Conservation (phyloP, 352 stramenopile species). For the Plasmopara viticola region DNA sequence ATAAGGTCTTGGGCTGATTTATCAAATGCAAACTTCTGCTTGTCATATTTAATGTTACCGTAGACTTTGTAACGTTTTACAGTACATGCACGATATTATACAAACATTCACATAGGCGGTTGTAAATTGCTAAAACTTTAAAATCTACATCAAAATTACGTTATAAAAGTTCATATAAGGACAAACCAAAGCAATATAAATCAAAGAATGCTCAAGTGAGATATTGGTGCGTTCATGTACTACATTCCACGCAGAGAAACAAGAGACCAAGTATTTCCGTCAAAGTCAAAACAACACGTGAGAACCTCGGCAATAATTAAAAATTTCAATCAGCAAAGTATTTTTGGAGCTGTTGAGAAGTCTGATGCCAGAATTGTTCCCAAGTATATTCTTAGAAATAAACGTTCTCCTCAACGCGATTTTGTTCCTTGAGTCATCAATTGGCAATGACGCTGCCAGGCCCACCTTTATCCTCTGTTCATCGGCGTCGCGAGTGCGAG, state of each 20-base stretch:
- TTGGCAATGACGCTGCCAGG: constrained; percentile 15
- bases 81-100: too few species aligned
- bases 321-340: too few species aligned
- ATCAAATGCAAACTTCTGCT: neutral
- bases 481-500: constrained; percentile 41
- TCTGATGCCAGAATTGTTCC: neutral
- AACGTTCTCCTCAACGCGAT: constrained; percentile 4
- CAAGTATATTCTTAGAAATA: neutral
- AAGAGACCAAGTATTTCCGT: too few species aligned
- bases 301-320: too few species aligned
- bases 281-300: too few species aligned
- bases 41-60: constrained; percentile 9
- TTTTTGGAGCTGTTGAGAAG: too few species aligned
- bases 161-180: neutral
- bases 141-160: neutral
- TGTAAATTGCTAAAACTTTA: too few species aligned
- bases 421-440: constrained; percentile 4
- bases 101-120: too few species aligned
- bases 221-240: too few species aligned
- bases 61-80: constrained; percentile 3
- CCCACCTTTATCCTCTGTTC: constrained; percentile 12
- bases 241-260: too few species aligned
- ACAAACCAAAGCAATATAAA: too few species aligned
- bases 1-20: neutral
- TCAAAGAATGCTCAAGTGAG: too few species aligned